Percentiles rank a stretch among this genome's conserved stretches.
Evolutionary conservation across 805 yeast genomes (phyloP).

Genomic region (Spencermartinsiella europaea): DNA sequence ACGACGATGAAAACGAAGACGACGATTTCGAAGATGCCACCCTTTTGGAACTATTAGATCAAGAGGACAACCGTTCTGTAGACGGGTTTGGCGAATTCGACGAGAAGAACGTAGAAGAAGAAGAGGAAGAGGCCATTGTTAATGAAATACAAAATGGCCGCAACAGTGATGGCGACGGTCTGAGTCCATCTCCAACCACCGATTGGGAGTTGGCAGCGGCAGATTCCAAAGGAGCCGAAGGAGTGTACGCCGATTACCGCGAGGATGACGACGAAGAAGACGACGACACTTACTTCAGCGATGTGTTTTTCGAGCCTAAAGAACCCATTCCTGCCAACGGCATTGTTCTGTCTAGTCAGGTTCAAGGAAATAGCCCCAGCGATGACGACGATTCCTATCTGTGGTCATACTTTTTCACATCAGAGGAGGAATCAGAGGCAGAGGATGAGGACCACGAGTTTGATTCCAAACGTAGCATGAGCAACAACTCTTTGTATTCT

Average conservation of each 20-base stretch:
- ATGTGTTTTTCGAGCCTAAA: conserved; percentile 24
- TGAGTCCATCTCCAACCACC: conserved; percentile 19
- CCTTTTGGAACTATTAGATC: conserved; percentile 34
- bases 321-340: conserved; percentile 14
- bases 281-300: conserved; percentile 23
- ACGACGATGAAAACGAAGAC: conserved; percentile 42
- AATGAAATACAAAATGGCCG: conserved; percentile 25
- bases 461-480: conserved; percentile 1
- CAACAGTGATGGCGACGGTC: conserved; percentile 13
- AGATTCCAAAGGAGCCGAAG: neutral
- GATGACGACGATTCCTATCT: conserved; percentile 67
- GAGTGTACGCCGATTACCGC: neutral
- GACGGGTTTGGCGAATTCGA: conserved; percentile 37
- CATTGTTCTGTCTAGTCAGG: conserved; percentile 7
- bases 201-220: conserved; percentile 13
- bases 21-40: conserved; percentile 52
- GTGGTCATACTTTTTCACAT: conserved; percentile 67
- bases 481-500: conserved; percentile 3
- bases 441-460: conserved; percentile 14
- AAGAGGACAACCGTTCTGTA: conserved; percentile 37
- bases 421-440: conserved; percentile 32
- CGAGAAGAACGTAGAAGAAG: conserved; percentile 33
- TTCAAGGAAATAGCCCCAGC: conserved; percentile 19
- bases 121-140: conserved; percentile 37
- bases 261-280: conserved; percentile 19